Conservation (phyloP, 495 filamentous ascomycete species). For the Xylaria acuta region DNA sequence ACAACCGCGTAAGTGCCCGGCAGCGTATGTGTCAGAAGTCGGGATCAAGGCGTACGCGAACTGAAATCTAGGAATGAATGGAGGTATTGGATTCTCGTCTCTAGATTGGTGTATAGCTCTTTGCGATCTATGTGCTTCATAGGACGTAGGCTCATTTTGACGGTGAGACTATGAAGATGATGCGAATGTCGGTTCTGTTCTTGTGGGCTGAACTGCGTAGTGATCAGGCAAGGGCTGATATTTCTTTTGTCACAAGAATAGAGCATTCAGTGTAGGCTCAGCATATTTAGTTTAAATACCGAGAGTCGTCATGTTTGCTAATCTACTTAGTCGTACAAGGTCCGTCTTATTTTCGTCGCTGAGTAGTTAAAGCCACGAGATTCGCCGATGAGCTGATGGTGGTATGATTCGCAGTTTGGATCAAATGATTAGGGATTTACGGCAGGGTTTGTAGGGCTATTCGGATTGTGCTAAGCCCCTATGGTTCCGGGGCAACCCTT, state of each 20-base stretch:
- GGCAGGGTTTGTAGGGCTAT: slow-evolving; percentile 6
- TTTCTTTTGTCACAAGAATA: background rate
- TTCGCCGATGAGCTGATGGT: slow-evolving; percentile 23
- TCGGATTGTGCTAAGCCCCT: background rate
- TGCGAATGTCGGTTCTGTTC: background rate
- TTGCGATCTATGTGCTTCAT: slow-evolving; percentile 71
- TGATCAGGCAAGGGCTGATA: background rate
- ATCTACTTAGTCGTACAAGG: background rate
- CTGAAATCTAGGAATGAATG: slow-evolving; percentile 77
- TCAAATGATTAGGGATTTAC: slow-evolving; percentile 18
- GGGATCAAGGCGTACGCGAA: slow-evolving; percentile 52
- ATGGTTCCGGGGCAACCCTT: background rate
- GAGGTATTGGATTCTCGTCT: slow-evolving; percentile 71
- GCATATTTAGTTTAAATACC: background rate
- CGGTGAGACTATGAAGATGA: background rate
- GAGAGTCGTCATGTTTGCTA: background rate
- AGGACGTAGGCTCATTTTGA: slow-evolving; percentile 33
- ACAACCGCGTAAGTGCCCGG: slow-evolving; percentile 11
- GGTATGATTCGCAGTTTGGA: slow-evolving; percentile 20
- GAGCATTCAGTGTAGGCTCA: background rate
- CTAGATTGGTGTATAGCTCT: slow-evolving; percentile 69
- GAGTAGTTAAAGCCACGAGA: background rate
- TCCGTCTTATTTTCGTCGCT: slow-evolving; percentile 19
- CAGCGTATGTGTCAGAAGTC: background rate
- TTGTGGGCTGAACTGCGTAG: background rate